Evolutionary conservation across 176 grass and related monocot species (phyloP), one percentile per base, ranked within the genome.

Genomic region (Carex littledalei): DNA sequence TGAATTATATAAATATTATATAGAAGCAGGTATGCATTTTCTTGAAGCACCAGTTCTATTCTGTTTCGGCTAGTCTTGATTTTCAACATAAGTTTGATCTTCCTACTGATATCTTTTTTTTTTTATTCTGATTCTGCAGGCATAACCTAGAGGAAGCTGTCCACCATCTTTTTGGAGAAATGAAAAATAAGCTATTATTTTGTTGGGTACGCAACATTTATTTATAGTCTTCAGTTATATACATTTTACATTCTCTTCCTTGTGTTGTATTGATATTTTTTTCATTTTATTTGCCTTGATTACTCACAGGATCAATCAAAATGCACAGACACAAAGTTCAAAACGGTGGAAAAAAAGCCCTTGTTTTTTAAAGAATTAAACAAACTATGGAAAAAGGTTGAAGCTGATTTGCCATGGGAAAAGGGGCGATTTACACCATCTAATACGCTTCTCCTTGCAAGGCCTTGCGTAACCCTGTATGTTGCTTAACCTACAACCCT

Each of bases 391-490:
- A 86, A 93, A 64, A 93, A 90, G 72, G 87, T 87, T 88, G 91
- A 91, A 82, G 80, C 80, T 82, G 87, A 85, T 84, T 91, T 96
- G 81, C 94, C 94, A 50, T 96, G 91, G 91, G 66, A 86, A 69
- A 65, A 84, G 17, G 94, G 94, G 45, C 84, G 81, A 31, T 96
- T 87, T 84, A 88, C 89, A 55, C 86, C 91, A 63, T 91, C 85
- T 29, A 96, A 96, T 90, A 96, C 91, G 16, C 69, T 96, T 93
- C 91, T 86, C 94, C 94, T 84, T 93, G 89, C 86, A 96, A 96
- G 88, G 91, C 91, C 62, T 86, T 93, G 29, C 78, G 81, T n/a
- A 93, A 96, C 87, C 91, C 91, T 63, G 94, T 96, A 93, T 80
- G 69, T 54, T 67, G 12, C 70, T 73, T 74, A 3, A 1, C 34